A percentile compares a stretch with the other conserved stretches of the same genome.
phyloP scores from a whole-genome alignment of 805 yeast species.

The Suhomyces sp. region DNA sequence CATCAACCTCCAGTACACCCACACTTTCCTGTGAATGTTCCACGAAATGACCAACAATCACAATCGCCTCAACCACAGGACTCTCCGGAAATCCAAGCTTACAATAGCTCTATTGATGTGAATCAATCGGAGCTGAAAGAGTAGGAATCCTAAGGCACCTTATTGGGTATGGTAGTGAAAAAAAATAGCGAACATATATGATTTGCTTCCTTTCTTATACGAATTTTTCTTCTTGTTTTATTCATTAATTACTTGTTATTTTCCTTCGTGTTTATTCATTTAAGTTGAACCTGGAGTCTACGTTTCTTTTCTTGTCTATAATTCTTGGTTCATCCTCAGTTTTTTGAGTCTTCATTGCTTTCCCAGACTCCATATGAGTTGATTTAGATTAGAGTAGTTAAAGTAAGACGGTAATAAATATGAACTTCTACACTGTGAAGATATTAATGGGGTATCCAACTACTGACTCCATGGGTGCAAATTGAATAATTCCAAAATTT shows the following conservation, averaged over 20 bases:
- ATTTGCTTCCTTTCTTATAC: neutral
- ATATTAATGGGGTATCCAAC: too few relatives aligned
- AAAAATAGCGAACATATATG: neutral
- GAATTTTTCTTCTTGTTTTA: neutral
- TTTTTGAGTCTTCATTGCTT: neutral
- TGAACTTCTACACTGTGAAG: neutral
- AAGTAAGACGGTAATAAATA: neutral
- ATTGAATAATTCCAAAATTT: neutral
- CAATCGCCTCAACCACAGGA: neutral
- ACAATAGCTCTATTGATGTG: neutral
- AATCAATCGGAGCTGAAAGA: neutral
- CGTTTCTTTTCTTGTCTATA: neutral
- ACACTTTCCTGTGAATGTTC: neutral
- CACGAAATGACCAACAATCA: neutral
- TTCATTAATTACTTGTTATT: neutral
- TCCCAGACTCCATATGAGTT: constrained; percentile 2
- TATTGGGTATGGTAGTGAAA: neutral
- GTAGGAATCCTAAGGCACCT: neutral
- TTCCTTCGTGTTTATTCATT: neutral
- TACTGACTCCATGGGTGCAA: neutral
- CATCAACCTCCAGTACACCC: constrained; percentile 5
- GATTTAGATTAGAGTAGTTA: constrained; percentile 1
- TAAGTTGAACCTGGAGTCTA: neutral
- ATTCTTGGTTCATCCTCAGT: neutral
- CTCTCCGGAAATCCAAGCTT: neutral